Evolutionary conservation across 169 alveolate species (phyloP).

Genomic region (Cryptosporidium meleagridis): DNA sequence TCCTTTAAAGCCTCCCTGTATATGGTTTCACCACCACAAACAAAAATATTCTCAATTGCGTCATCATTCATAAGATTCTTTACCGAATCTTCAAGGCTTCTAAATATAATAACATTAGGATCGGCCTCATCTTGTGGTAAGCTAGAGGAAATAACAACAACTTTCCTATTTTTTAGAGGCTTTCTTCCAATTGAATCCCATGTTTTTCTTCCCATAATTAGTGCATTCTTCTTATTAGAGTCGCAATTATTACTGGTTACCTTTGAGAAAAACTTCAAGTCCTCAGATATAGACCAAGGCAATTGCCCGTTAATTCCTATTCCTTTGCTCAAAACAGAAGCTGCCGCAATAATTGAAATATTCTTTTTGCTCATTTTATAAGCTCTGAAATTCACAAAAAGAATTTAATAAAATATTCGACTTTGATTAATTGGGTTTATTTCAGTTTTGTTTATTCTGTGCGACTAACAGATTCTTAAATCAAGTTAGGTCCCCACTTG

Average conservation of each 20-base stretch:
- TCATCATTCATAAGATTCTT: conserved; percentile 58
- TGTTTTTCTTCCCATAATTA: conserved; percentile 96
- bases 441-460: background rate
- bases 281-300: conserved; percentile 61
- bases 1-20: conserved; percentile 83
- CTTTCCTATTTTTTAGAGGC: conserved; percentile 89
- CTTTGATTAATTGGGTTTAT: background rate
- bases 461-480: background rate
- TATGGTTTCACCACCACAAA: conserved; percentile 90
- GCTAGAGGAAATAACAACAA: conserved; percentile 87
- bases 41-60: conserved; percentile 81
- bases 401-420: background rate
- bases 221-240: conserved; percentile 82
- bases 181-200: conserved; percentile 93
- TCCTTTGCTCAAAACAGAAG: conserved; percentile 23
- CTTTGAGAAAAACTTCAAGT: conserved; percentile 14
- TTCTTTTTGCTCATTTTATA: background rate
- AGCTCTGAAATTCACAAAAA: background rate
- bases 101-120: conserved; percentile 76
- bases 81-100: conserved; percentile 79
- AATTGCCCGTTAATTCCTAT: conserved; percentile 26
- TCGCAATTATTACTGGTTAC: conserved; percentile 12
- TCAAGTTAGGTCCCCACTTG: background rate
- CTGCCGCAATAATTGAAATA: conserved; percentile 43
- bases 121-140: conserved; percentile 75